phyloP scores from a whole-genome alignment of 2,329 filamentous ascomycete species.

The Davidsoniella eucalypti region DNA sequence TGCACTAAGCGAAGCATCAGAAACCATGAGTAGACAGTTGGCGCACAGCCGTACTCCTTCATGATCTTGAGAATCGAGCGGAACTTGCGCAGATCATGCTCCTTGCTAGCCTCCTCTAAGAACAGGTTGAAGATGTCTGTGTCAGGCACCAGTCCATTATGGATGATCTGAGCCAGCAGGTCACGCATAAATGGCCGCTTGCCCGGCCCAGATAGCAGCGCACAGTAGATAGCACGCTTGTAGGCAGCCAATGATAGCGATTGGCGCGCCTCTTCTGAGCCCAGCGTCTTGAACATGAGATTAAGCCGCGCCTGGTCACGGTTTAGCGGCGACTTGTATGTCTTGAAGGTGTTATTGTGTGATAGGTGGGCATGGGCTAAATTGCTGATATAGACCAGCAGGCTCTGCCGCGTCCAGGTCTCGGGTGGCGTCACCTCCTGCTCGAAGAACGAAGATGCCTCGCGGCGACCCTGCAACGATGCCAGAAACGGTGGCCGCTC shows the following conservation, averaged over 20 bases:
- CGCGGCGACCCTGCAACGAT: constrained; percentile 19
- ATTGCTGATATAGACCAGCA: constrained; percentile 26
- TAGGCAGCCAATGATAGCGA: constrained; percentile 25
- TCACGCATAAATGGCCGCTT: constrained; percentile 17
- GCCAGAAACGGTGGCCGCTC: constrained; percentile 1
- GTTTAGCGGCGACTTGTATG: constrained; percentile 22
- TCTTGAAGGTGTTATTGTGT: constrained; percentile 18
- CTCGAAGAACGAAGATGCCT: constrained; percentile 11
- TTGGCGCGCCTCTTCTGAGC: constrained; percentile 20
- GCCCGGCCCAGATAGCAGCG: constrained; percentile 18
- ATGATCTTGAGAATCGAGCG: constrained; percentile 25
- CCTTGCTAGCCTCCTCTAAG: constrained; percentile 24
- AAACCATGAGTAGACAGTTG: constrained; percentile 31
- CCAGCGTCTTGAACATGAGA: constrained; percentile 25
- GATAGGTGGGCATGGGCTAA: constrained; percentile 25
- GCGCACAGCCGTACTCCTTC: constrained; percentile 22
- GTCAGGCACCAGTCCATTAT: constrained; percentile 26
- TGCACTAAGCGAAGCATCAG: constrained; percentile 37
- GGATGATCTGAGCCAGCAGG: constrained; percentile 24
- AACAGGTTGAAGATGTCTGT: constrained; percentile 32
- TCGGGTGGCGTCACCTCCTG: constrained; percentile 24
- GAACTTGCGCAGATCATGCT: constrained; percentile 28
- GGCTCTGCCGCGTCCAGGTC: constrained; percentile 25
- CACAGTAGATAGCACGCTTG: constrained; percentile 29
- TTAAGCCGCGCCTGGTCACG: constrained; percentile 24